Base-by-base conservation (phyloP, 75 land plant species). In the Gnetum montanum region DNA sequence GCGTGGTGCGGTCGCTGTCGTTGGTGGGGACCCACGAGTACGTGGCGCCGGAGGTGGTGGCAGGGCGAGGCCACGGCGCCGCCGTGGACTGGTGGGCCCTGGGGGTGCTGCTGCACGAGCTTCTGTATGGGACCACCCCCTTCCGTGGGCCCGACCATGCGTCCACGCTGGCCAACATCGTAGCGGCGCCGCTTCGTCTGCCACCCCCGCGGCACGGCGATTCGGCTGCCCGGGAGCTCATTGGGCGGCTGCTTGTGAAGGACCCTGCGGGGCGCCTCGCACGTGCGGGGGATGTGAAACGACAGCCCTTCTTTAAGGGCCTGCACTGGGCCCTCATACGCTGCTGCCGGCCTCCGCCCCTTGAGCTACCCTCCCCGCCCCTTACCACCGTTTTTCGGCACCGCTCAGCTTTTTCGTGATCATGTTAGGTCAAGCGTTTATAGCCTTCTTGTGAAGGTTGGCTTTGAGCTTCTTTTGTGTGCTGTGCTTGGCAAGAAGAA, bases 1-100 rank as follows among this genome's bases (percentile, higher is more conserved):
- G n/a, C n/a, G n/a, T n/a, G n/a, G 89, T 83, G 8, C 59, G 78
- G 27, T 84, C 88, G 1, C 57, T 58, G 53, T 86, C 91, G 8
- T 86, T 86, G 43, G 83, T 86, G 1, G 91, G 91, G 15, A 86
- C 91, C 1, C 80, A 86, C 36, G 91, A 86, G 64, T 86, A 86
- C 64, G 31, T 82, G 15, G 83, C 87, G 2, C 90, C 90, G n/a
- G 87, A 86, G 64, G 82, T 86, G 38, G 70, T 80, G 46, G 66
- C 80, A 25, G 91, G 91, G 8, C 33, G 35, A 18, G 87, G 91
- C 22, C 87, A 86, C 46, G 88, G 88, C 13, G 61, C 68, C 26
- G 77, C 75, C 0, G 91, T 86, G 23, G 91, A 86, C 38, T 86
- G 83, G 83, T 86, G 91, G 91, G 74, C 88, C 4, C 46, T 86